Percentiles rank a stretch among this genome's conserved stretches.
These are phyloP conservation scores for Pythium brachiatum DNA, from an alignment of 352 stramenopile species.

Conservation along the genomic window DNA sequence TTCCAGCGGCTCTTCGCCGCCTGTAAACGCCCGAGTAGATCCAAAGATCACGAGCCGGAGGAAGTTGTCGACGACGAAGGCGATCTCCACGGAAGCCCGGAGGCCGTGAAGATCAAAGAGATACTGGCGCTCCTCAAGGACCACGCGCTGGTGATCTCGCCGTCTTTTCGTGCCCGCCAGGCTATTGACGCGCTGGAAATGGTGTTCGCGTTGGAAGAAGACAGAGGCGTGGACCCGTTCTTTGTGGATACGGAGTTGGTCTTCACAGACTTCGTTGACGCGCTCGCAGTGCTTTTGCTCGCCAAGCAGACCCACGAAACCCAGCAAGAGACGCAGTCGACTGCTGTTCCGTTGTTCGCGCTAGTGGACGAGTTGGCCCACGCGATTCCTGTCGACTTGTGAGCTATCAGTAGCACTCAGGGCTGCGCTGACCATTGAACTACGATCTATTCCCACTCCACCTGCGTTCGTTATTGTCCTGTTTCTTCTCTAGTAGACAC, in stretches of 20 bases:
- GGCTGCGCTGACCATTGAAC: neutral
- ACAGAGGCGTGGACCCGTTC: constrained; percentile 39
- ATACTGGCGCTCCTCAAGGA: constrained; percentile 22
- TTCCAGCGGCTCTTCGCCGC: constrained; percentile 36
- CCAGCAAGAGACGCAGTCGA: neutral
- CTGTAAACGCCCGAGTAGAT: constrained; percentile 6
- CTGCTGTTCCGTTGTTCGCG: constrained; percentile 25
- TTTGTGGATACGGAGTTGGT: constrained; percentile 44
- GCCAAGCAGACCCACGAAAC: constrained; percentile 35
- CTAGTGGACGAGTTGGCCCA: constrained; percentile 51
- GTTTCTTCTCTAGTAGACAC: constrained; percentile 46
- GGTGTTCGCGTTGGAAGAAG: constrained; percentile 4
- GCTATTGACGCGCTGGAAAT: constrained; percentile 21
- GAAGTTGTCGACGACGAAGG: constrained; percentile 1
- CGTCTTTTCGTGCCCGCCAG: constrained; percentile 21
- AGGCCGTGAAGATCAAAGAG: constrained; percentile 18
- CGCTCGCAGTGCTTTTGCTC: constrained; percentile 46
- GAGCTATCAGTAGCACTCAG: neutral
- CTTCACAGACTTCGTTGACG: constrained; percentile 62
- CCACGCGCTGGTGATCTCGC: constrained; percentile 7
- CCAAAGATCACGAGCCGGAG: neutral
- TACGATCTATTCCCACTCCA: constrained; percentile 1
- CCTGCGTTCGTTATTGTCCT: neutral
- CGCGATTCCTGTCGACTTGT: constrained; percentile 7
- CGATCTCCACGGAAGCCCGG: neutral